Evolutionary conservation across 2,329 filamentous ascomycete genomes (phyloP), one percentile per base, ranked within the genome.

Genomic region (Calonectria honghensis): DNA sequence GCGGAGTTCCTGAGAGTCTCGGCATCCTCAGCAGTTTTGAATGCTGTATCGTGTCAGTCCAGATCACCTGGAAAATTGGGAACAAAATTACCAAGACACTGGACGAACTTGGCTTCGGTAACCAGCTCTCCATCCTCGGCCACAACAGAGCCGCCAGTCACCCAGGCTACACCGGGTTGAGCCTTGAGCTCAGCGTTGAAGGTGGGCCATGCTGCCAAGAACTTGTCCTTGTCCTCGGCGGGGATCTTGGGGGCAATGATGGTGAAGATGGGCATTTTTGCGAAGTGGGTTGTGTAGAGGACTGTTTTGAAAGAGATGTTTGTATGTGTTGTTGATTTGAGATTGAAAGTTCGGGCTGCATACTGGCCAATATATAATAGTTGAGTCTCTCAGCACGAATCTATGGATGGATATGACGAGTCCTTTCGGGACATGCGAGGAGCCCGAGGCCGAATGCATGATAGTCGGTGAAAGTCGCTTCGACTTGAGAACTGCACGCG

Each of bases 191-290:
- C 72, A 6, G 48, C 63, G 16, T 39, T 54, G 0, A 75, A 41
- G 7, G 48, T 52, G 0, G 74, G 74, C 74, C 74, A 75, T 7
- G 63, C 68, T 9, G 50, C 51, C 39, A 75, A n/a, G 48, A 75
- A 74, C 35, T 41, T 39, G 9, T 75, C 72, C 74, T 75, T 57
- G 48, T 51, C 57, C 35, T 64, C 74, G 14, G 64, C 72, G 2
- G 74, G 64, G 32, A 75, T 72, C 18, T 57, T 39, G 0, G 71
- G 72, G 7, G 35, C 63, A 54, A 75, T 24, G 68, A 74, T 61
- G 48, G 45, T 41, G 72, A 74, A 45, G 64, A 67, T 41, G 52
- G 74, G 72, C 74, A 75, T 75, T 39, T 57, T 75, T 41, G 73
- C 31, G 51, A 9, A 29, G 10, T 48, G 1, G 41, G 18, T 48